Evolutionary conservation across 257 asterid genomes (phyloP), one percentile per base, ranked within the genome.

Genomic region (Forsythia suspensa): DNA sequence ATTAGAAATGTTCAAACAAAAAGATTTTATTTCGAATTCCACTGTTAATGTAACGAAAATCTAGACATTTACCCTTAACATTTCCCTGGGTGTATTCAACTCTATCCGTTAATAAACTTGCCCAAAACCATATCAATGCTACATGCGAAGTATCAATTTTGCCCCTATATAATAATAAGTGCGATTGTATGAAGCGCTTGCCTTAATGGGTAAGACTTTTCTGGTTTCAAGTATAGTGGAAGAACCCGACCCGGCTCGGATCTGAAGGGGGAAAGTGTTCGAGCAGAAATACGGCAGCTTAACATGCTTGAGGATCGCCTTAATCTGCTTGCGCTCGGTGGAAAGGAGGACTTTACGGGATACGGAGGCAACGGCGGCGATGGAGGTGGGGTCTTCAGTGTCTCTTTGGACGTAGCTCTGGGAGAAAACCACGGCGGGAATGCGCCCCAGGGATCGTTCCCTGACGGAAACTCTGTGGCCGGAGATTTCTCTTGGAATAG

Each of bases 171-270:
- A 59, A n/a, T 20, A 59, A 21, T 20, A 20, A 52, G 63, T 52
- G 63, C 63, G 16, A 18, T 7, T 63, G n/a, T 39, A 63, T 10
- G 9, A 4, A 63, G 20, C 43, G 76, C 88, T 80, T 80, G 87
- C 99, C 96, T 93, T 92, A 78, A 92, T 79, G n/a, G 98, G 99
- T 21, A 95, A 93, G 37, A 95, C 97, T 86, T 86, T 89, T 70
- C 91, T 89, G 38, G 91, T 86, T 41, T 89, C 90, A 36, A 95
- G 85, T 40, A 95, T 85, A 52, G 89, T 87, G 36, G 94, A 89
- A 0, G 99, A 95, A 8, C 97, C 97, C 20, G 98, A 84, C n/a
- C 98, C 98, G 12, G 97, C 97, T 42, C 97, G 88, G 71, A 95
- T 89, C 93, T 95, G 98, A 39, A 93, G 90, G 41, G 97, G 98